Conservation (phyloP, 2,329 filamentous ascomycete genomes). For the Blastomyces gilchristii region DNA sequence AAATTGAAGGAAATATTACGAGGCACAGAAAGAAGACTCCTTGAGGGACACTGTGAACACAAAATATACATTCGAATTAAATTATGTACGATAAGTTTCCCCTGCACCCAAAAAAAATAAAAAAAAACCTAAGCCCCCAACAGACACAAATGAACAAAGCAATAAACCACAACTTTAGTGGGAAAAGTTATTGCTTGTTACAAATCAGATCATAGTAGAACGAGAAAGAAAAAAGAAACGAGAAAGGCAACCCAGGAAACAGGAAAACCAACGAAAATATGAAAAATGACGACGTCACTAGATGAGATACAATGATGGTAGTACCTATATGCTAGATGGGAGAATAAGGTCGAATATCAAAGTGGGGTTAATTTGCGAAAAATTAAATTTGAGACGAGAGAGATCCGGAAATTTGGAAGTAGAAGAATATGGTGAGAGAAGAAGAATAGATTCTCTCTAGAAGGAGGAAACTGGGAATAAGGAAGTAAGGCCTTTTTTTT, state of each 20-base stretch:
- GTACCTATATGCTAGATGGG: background rate
- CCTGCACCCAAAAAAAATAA: too few species aligned
- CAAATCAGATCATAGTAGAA: background rate
- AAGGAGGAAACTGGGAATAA: background rate
- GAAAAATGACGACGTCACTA: background rate
- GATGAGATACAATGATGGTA: background rate
- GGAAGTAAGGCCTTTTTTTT: background rate
- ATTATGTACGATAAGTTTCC: too few species aligned
- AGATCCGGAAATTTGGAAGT: background rate
- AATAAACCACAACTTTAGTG: too few species aligned
- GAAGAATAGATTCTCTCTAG: background rate
- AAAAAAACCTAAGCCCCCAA: too few species aligned
- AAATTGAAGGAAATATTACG: too few species aligned
- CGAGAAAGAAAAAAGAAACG: background rate
- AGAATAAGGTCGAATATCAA: background rate
- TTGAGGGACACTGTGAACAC: too few species aligned
- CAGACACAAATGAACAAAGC: too few species aligned
- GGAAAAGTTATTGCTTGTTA: too few species aligned
- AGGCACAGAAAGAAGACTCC: too few species aligned
- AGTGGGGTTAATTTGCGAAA: background rate
- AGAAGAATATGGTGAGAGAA: background rate
- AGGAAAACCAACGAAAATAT: background rate
- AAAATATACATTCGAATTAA: too few species aligned
- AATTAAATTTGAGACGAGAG: background rate
- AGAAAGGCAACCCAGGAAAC: background rate